phyloP scores from a whole-genome alignment of 306 rosid species.

The Alnus rubra region DNA sequence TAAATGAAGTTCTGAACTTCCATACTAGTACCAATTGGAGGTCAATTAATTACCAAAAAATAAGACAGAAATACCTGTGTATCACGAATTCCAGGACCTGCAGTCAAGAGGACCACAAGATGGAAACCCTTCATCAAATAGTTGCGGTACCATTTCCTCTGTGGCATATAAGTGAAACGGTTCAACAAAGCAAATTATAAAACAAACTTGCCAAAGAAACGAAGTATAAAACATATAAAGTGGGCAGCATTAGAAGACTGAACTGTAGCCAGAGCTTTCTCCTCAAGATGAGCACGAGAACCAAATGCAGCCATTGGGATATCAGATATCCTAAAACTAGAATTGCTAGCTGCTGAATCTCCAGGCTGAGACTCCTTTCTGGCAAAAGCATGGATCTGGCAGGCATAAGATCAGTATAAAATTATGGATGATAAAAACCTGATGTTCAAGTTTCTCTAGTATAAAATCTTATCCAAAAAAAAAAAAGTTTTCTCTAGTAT shows the following conservation, averaged over 20 bases:
- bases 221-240: constrained; percentile 15
- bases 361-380: constrained; percentile 42
- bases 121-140: constrained; percentile 98
- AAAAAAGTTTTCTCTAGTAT: too few relatives aligned
- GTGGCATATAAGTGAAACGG: constrained; percentile 37
- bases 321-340: constrained; percentile 68
- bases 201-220: constrained; percentile 8
- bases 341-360: constrained; percentile 46
- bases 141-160: constrained; percentile 96
- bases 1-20: constrained; percentile 4
- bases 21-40: constrained; percentile 13
- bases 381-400: constrained; percentile 66
- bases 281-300: constrained; percentile 95
- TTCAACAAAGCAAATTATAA: constrained; percentile 26
- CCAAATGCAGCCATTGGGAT: constrained; percentile 85
- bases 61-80: constrained; percentile 62
- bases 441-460: too few relatives aligned
- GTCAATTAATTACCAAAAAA: neutral
- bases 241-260: constrained; percentile 35
- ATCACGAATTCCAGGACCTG: constrained; percentile 96
- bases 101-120: constrained; percentile 90
- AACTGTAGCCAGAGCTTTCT: constrained; percentile 91
- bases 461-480: too few relatives aligned
- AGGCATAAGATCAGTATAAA: constrained; percentile 22
- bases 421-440: neutral